Percentiles rank a stretch among this genome's conserved stretches.
phyloP scores from a whole-genome alignment of 2,329 filamentous ascomycete genomes.

The Cyphellophora europaea region DNA sequence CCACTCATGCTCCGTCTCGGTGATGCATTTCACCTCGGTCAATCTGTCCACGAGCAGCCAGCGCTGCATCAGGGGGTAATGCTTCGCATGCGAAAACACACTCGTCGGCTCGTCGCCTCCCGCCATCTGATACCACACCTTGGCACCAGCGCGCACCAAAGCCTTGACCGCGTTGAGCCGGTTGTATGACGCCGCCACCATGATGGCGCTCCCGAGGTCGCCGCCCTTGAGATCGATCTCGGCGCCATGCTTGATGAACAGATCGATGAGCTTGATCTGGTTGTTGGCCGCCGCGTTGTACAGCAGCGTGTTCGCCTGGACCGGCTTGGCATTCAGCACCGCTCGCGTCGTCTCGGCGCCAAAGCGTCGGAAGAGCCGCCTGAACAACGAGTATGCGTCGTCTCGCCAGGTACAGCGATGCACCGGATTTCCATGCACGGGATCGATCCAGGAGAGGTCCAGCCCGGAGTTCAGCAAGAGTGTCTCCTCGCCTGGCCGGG shows the following conservation, averaged over 20 bases:
- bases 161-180: not conserved
- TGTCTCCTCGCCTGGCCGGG: too few species aligned
- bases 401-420: not conserved
- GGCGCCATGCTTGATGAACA: conserved; percentile 1
- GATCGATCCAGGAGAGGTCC: not conserved
- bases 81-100: not conserved
- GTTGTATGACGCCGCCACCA: not conserved
- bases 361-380: not conserved
- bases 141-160: not conserved
- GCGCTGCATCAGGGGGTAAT: not conserved
- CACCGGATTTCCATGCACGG: not conserved
- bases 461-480: not conserved
- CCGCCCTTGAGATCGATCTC: conserved; percentile 1
- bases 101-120: not conserved
- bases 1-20: not conserved
- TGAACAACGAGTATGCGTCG: not conserved
- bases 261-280: not conserved
- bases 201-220: not conserved
- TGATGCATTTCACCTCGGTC: not conserved
- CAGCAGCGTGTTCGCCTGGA: not conserved
- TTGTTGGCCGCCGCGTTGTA: not conserved
- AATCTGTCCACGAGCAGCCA: not conserved
- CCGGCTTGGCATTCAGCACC: not conserved
- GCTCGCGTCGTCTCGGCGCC: not conserved
- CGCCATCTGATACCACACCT: not conserved